phyloP scores from a whole-genome alignment of 257 asterid species.

The Phtheirospermum japonicum region DNA sequence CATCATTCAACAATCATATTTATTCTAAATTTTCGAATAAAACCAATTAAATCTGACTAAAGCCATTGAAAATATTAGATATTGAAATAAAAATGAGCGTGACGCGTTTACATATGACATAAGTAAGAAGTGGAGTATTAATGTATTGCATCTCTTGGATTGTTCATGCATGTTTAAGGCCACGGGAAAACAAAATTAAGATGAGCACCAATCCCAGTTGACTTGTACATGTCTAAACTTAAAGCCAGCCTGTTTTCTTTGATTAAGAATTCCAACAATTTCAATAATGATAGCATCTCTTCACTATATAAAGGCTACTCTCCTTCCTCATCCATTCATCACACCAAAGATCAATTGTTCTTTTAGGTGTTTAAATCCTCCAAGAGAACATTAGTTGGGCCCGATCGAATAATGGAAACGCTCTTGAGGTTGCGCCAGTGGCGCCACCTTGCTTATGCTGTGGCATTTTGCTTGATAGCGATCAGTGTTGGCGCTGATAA shows the following conservation, averaged over 20 bases:
- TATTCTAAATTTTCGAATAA: too few species aligned
- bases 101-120: too few species aligned
- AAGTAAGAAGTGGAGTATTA: too few species aligned
- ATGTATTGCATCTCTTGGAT: neutral
- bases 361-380: neutral
- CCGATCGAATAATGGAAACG: constrained; percentile 9
- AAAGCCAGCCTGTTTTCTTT: constrained; percentile 7
- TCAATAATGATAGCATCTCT: constrained; percentile 11
- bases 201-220: neutral
- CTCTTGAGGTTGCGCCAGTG: neutral
- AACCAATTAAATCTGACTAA: too few species aligned
- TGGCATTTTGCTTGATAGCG: constrained; percentile 21
- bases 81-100: too few species aligned
- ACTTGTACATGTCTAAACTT: neutral
- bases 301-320: constrained; percentile 18
- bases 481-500: constrained; percentile 7
- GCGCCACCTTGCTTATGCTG: constrained; percentile 18
- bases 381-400: too few species aligned
- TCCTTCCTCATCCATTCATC: neutral
- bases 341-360: constrained; percentile 12
- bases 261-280: constrained; percentile 1
- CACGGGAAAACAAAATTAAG: neutral
- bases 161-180: neutral
- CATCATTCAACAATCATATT: too few species aligned
- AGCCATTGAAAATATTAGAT: too few species aligned